These are phyloP conservation scores for Epichloe aotearoae DNA, from an alignment of 2,329 filamentous ascomycete genomes.

Conservation along the genomic window DNA sequence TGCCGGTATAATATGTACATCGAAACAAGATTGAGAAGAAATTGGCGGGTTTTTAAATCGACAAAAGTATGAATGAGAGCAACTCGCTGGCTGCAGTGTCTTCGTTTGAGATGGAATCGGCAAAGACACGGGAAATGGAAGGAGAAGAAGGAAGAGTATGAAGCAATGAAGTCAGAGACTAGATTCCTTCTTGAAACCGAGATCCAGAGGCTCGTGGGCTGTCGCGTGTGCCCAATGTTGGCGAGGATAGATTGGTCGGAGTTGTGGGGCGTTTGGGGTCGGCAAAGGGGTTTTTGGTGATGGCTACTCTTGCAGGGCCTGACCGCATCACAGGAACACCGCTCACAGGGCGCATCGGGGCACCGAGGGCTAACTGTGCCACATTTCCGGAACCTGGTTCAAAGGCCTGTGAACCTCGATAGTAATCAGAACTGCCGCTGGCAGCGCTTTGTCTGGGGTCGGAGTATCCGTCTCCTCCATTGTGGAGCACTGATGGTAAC, in stretches of 20 bases:
- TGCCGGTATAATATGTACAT: slow-evolving; percentile 5
- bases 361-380: slow-evolving; percentile 37
- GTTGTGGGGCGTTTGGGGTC: slow-evolving; percentile 15
- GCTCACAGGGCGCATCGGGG: slow-evolving; percentile 47
- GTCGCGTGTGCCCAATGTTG: slow-evolving; percentile 22
- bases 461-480: slow-evolving; percentile 50
- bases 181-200: slow-evolving; percentile 29
- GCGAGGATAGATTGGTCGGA: slow-evolving; percentile 16
- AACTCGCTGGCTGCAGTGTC: background rate
- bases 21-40: background rate
- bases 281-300: slow-evolving; percentile 40
- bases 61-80: background rate
- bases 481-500: slow-evolving; percentile 47
- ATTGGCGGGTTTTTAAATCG: background rate
- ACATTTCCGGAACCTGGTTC: slow-evolving; percentile 20
- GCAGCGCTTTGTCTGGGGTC: slow-evolving; percentile 32
- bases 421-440: slow-evolving; percentile 38
- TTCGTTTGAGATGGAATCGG: background rate
- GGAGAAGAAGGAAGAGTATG: background rate
- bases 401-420: slow-evolving; percentile 38
- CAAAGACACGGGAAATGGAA: background rate
- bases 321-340: slow-evolving; percentile 47
- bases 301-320: slow-evolving; percentile 51
- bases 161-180: slow-evolving; percentile 7
- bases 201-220: slow-evolving; percentile 23